Evolutionary conservation across 1,284 basidiomycete species (phyloP).

Genomic region (Sanguinoderma infundibulare): DNA sequence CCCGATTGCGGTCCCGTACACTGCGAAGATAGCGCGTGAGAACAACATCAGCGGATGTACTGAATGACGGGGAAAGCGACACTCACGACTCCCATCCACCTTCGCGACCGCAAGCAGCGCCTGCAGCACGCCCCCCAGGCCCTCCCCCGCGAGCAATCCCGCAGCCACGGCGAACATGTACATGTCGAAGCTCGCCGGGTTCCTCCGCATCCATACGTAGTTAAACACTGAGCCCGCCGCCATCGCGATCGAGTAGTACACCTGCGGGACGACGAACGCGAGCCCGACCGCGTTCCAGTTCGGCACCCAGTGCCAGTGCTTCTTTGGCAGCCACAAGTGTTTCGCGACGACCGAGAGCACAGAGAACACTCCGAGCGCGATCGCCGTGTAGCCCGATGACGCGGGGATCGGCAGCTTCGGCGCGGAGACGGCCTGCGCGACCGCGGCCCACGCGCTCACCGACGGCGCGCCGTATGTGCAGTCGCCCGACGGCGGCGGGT

Average conservation of each 20-base stretch:
- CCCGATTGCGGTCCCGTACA: conserved; percentile 52
- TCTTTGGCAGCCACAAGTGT: conserved; percentile 55
- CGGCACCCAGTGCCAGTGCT: conserved; percentile 58
- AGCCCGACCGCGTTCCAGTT: conserved; percentile 71
- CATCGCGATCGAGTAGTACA: conserved; percentile 52
- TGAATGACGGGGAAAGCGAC: not conserved
- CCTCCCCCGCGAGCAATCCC: conserved; percentile 71
- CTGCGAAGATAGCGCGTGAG: conserved; percentile 23
- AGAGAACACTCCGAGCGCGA: conserved; percentile 54
- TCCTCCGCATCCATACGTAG: conserved; percentile 54
- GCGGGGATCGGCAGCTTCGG: conserved; percentile 55
- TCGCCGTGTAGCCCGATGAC: conserved; percentile 68
- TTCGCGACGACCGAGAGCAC: conserved; percentile 53
- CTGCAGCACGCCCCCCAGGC: conserved; percentile 70
- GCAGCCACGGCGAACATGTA: conserved; percentile 66
- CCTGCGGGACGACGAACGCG: conserved; percentile 36
- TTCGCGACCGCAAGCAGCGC: conserved; percentile 56
- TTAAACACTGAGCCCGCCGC: conserved; percentile 48
- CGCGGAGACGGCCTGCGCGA: conserved; percentile 57
- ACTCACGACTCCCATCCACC: conserved; percentile 52
- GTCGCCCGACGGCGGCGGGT: conserved; percentile 33
- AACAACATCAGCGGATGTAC: conserved; percentile 4
- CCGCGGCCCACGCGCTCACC: conserved; percentile 66
- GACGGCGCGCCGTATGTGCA: conserved; percentile 66
- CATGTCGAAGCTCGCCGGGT: conserved; percentile 52